phyloP scores from a whole-genome alignment of 2,329 filamentous ascomycete genomes.

The Monosporascus sp. region DNA sequence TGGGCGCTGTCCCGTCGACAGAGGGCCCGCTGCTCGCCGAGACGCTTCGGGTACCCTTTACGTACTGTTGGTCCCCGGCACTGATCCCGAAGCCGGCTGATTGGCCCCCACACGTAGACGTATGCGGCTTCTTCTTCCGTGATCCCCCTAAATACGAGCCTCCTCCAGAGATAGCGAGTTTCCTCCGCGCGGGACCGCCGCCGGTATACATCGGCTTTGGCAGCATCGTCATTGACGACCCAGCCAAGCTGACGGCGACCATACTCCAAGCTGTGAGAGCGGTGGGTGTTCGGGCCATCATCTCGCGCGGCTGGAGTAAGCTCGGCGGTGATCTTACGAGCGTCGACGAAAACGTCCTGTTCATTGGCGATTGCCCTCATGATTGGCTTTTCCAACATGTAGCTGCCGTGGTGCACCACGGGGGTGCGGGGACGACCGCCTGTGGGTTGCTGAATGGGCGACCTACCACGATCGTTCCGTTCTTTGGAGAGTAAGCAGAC shows the following conservation, averaged over 20 bases:
- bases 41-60: constrained; percentile 70
- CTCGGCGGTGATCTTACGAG: constrained; percentile 1
- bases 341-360: constrained; percentile 31
- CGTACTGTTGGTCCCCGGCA: constrained; percentile 84
- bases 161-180: constrained; percentile 58
- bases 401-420: constrained; percentile 52
- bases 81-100: constrained; percentile 75
- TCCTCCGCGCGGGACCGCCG: constrained; percentile 63
- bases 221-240: constrained; percentile 65
- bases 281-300: constrained; percentile 42
- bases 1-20: constrained; percentile 55
- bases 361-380: constrained; percentile 51
- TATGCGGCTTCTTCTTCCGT: constrained; percentile 75
- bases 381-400: constrained; percentile 55
- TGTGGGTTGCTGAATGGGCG: constrained; percentile 45
- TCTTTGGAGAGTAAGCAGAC: constrained; percentile 33
- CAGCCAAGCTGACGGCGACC: constrained; percentile 31
- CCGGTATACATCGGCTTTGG: constrained; percentile 82
- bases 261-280: constrained; percentile 36
- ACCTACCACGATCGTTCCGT: constrained; percentile 52
- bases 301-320: constrained; percentile 34
- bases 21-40: constrained; percentile 74
- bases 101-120: constrained; percentile 61
- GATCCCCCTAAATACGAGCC: constrained; percentile 63
- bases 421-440: constrained; percentile 55